Evolutionary conservation across 2,329 filamentous ascomycete species (phyloP).

Genomic region (Ceratocystis ficicola): DNA sequence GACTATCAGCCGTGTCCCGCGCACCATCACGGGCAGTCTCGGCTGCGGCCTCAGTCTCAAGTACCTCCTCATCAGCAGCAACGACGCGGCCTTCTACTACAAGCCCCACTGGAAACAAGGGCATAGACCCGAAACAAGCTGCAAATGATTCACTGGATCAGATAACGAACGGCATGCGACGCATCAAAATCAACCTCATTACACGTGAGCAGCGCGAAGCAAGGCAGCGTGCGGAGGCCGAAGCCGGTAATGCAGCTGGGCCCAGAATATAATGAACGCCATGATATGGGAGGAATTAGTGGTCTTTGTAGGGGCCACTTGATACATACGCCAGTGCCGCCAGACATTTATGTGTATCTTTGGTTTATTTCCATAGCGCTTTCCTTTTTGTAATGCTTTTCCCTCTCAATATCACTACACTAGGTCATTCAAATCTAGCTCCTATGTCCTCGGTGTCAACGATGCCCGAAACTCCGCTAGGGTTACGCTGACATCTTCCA

Average conservation of each 20-base stretch:
- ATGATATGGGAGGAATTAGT: background rate
- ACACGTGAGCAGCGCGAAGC: constrained; percentile 48
- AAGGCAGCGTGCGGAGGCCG: constrained; percentile 12
- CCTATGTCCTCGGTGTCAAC: constrained; percentile 21
- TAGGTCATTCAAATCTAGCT: background rate
- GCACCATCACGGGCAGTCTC: constrained; percentile 13
- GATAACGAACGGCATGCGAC: constrained; percentile 48
- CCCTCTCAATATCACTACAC: constrained; percentile 5
- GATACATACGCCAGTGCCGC: background rate
- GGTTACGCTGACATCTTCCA: constrained; percentile 36
- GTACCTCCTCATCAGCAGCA: constrained; percentile 9
- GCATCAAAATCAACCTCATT: constrained; percentile 50
- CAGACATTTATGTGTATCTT: background rate
- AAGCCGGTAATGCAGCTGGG: background rate
- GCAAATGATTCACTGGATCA: constrained; percentile 38
- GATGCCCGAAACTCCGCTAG: constrained; percentile 32
- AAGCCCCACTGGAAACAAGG: constrained; percentile 15
- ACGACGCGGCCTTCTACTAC: constrained; percentile 17
- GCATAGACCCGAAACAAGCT: constrained; percentile 14
- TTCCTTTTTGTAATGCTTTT: background rate
- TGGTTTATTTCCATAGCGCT: constrained; percentile 1
- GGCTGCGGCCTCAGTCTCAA: background rate
- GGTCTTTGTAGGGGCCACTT: background rate
- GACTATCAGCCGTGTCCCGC: constrained; percentile 11
- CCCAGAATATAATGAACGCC: background rate